Evolutionary conservation across 2,329 filamentous ascomycete genomes (phyloP), one percentile per base, ranked within the genome.

Genomic region (Exophiala oligosperma): DNA sequence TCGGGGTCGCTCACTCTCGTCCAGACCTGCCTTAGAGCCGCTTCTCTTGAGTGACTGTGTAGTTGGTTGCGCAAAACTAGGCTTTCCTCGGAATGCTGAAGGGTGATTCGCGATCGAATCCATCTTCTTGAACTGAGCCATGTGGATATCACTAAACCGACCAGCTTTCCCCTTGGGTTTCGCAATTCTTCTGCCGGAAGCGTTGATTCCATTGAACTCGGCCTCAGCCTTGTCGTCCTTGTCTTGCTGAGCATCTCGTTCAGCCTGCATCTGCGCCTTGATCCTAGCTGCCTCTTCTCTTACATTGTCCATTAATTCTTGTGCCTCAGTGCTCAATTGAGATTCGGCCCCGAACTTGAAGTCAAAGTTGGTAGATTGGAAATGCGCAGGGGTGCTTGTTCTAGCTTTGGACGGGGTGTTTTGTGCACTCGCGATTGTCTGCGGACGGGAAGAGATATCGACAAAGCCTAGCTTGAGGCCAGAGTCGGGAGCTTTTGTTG

Each of bases 51-150:
- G 71, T 9, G 73, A 71, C 58, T 76, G 76, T 21, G 64, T 67
- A 14, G 73, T 72, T 21, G 73, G 68, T 60, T 74, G 71, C 61
- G 74, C 72, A 51, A 72, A 74, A 53, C 79, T 68, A 69, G 77
- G 66, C 70, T 76, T 52, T 73, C 74, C 70, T 77, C 84, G 66
- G 76, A 81, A 94, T 14, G 88, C 84, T 9, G 92, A 96, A 7
- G 91, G 81, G 71, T 97, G 92, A 62, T 87, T 87, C 44, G 86
- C 90, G 69, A 97, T 97, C 1, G 92, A 97, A 71, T 96, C 92
- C 93, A 97, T 97, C 79, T 96, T 97, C 76, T 91, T 91, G 77
- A 97, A 97, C 69, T 93, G 84, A 50, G 87, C 86, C 84, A 90
- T 89, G 72, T 97, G 93, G 38, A 84, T 86, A 62, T 91, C 88